These are phyloP conservation scores for Saposhnikovia divaricata DNA, from an alignment of 129 eudicot species.

Conservation along the genomic window DNA sequence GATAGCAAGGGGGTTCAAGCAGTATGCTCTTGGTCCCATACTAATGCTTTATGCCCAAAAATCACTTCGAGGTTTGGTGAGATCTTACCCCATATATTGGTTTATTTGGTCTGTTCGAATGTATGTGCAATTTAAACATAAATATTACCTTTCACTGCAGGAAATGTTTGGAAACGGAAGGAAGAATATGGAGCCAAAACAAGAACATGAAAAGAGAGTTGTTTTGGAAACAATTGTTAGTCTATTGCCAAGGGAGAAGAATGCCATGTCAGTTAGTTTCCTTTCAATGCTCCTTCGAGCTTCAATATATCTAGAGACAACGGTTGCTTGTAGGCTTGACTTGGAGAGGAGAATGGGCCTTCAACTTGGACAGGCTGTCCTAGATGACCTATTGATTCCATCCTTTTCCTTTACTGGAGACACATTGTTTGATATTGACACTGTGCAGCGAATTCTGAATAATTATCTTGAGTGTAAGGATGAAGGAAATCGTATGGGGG, in stretches of 20 bases:
- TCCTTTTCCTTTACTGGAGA: constrained; percentile 56
- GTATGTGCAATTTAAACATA: background rate
- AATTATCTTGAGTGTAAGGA: constrained; percentile 50
- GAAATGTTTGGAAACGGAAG: constrained; percentile 65
- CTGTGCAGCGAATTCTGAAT: constrained; percentile 56
- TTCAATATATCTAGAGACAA: constrained; percentile 66
- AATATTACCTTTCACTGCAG: constrained; percentile 27
- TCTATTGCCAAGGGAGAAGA: constrained; percentile 77
- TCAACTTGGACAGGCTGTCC: constrained; percentile 73
- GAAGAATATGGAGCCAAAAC: constrained; percentile 55
- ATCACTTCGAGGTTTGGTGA: constrained; percentile 92
- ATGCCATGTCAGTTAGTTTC: constrained; percentile 76
- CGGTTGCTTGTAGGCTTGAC: constrained; percentile 83
- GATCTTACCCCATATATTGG: constrained; percentile 27
- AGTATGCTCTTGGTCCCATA: constrained; percentile 78
- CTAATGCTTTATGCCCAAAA: constrained; percentile 92
- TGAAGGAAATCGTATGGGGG: constrained; percentile 30
- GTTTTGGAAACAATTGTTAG: constrained; percentile 88
- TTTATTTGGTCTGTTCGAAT: background rate
- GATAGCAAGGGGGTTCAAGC: constrained; percentile 88
- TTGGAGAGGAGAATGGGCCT: constrained; percentile 76
- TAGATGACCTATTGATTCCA: constrained; percentile 83
- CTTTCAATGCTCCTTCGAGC: constrained; percentile 86
- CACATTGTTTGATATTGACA: constrained; percentile 78
- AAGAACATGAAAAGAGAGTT: constrained; percentile 82